These are phyloP conservation scores for Miamiensis avidus DNA, from an alignment of 169 alveolate genomes.

Conservation along the genomic window DNA sequence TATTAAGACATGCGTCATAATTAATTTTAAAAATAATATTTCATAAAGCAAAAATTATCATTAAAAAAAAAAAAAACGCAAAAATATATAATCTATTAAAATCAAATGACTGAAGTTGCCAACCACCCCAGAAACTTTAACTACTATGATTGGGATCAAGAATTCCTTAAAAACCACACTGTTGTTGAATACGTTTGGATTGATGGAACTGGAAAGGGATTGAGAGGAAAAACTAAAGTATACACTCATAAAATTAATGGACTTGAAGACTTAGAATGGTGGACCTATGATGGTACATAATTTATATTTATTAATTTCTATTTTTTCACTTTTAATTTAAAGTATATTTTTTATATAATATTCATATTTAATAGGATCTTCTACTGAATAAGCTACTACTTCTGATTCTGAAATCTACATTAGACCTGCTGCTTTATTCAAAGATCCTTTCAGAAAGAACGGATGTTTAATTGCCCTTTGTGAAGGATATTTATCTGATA, in stretches of 20 bases:
- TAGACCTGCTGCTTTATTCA: conserved; percentile 55
- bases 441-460: conserved; percentile 68
- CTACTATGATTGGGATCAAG: conserved; percentile 12
- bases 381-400: conserved; percentile 61
- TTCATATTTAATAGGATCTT: conserved; percentile 15
- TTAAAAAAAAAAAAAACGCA: too few relatives aligned
- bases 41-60: too few relatives aligned
- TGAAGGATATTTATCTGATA: conserved; percentile 53
- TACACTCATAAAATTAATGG: conserved; percentile 8
- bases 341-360: too few relatives aligned
- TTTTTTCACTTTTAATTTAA: too few relatives aligned
- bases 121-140: conserved; percentile 41
- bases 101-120: too few relatives aligned
- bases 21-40: too few relatives aligned
- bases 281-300: conserved; percentile 69
- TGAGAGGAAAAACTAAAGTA: conserved; percentile 63
- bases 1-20: too few relatives aligned
- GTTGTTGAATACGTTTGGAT: conserved; percentile 68
- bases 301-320: too few relatives aligned
- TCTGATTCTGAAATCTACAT: conserved; percentile 60
- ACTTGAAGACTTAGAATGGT: conserved; percentile 54
- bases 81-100: too few relatives aligned
- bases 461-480: conserved; percentile 57
- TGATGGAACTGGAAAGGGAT: conserved; percentile 64
- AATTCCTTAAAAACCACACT: conserved; percentile 18